These are phyloP conservation scores for Aspergillus egyptiacus DNA, from an alignment of 495 filamentous ascomycete genomes.

Conservation along the genomic window DNA sequence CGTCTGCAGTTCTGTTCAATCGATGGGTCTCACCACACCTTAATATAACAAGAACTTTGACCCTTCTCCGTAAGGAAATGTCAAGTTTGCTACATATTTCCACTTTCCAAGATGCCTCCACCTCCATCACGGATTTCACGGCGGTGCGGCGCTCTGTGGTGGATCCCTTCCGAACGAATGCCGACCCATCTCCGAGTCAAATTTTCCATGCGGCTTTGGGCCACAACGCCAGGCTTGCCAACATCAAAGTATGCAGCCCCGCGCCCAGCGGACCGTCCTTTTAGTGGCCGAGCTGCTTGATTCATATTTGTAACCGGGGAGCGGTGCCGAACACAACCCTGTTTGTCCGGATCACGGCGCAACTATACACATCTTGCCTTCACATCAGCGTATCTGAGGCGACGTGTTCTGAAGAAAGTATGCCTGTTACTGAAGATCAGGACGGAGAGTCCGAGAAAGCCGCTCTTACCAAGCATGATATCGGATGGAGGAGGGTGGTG, in stretches of 20 bases:
- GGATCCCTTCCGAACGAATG: neutral
- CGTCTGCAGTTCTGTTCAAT: too few species aligned
- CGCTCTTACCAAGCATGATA: slow-evolving; percentile 24
- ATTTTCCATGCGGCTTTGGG: too few species aligned
- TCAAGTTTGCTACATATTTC: too few species aligned
- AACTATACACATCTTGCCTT: neutral
- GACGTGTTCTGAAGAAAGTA: neutral
- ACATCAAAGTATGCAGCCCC: neutral
- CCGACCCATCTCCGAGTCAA: neutral
- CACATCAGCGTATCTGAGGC: neutral
- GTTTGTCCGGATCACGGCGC: neutral
- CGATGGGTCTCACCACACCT: too few species aligned
- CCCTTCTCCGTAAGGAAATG: too few species aligned
- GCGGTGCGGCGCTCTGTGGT: neutral
- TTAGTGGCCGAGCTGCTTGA: neutral
- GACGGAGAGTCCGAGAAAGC: neutral
- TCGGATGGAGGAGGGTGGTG: slow-evolving; percentile 42
- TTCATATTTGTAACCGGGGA: neutral
- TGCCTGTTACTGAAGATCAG: neutral
- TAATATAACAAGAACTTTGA: too few species aligned
- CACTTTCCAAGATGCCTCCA: too few species aligned
- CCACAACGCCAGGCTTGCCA: too few species aligned
- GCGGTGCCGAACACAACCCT: neutral
- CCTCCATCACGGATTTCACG: neutral
- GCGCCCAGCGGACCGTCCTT: neutral